Conservation (phyloP, 768 basidiomycete species). For the Mycena vitilis region DNA sequence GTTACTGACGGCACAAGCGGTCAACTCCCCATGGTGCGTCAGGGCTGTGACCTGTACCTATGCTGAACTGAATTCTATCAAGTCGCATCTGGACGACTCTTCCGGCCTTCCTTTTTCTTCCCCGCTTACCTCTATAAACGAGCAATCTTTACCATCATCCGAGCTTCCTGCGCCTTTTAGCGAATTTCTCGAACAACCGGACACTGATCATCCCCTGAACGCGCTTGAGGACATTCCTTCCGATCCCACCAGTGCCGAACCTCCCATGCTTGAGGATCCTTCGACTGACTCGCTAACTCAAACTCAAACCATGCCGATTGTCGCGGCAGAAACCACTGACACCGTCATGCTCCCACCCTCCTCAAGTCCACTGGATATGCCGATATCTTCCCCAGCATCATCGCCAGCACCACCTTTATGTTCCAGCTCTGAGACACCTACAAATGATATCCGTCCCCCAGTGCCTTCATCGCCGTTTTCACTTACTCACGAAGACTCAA, state of each 20-base stretch:
- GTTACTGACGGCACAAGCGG: background rate
- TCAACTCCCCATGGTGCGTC: constrained; percentile 5
- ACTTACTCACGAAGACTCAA: constrained; percentile 2
- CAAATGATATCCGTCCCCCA: constrained; percentile 3
- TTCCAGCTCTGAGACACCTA: constrained; percentile 8
- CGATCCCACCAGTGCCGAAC: constrained; percentile 7
- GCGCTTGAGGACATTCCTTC: background rate
- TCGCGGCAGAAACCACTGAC: background rate
- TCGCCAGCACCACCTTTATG: constrained; percentile 2
- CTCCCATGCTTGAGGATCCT: constrained; percentile 3
- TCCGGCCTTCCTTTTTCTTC: background rate
- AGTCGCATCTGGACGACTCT: constrained; percentile 5
- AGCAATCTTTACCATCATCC: constrained; percentile 1
- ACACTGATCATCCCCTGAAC: background rate
- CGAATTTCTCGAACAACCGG: background rate
- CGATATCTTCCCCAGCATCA: constrained; percentile 8
- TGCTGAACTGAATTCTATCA: background rate
- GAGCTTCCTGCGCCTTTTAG: background rate
- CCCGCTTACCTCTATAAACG: constrained; percentile 2
- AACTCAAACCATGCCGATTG: constrained; percentile 5
- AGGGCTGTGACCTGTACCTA: too few relatives aligned
- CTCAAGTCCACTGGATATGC: constrained; percentile 19
- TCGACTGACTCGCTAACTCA: constrained; percentile 1
- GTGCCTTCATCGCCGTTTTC: background rate
- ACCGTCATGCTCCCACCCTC: constrained; percentile 16